Conservation (phyloP, 192 early-diverging fungal species). For the Hyaloraphidium curvatum region DNA sequence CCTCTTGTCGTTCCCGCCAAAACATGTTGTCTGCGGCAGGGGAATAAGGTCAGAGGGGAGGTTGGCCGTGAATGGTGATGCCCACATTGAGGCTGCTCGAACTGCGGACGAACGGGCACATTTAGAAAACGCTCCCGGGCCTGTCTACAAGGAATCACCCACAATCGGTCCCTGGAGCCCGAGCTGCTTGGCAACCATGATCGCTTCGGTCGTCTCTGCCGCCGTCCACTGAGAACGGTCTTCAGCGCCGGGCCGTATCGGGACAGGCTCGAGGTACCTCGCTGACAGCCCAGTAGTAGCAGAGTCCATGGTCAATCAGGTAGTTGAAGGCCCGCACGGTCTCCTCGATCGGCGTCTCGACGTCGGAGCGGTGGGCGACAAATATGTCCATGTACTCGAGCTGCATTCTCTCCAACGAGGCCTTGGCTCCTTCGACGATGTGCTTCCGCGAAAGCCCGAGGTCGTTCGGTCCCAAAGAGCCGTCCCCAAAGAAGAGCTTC, state of each 20-base stretch:
- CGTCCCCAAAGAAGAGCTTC: slow-evolving; percentile 55
- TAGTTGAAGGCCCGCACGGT: slow-evolving; percentile 66
- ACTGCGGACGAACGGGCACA: slow-evolving; percentile 1
- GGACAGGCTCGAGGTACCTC: not conserved
- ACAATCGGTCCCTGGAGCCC: slow-evolving; percentile 42
- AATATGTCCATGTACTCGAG: slow-evolving; percentile 58
- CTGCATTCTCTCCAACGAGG: slow-evolving; percentile 46
- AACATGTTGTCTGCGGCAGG: slow-evolving; percentile 86
- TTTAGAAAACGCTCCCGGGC: not conserved
- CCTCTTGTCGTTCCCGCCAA: slow-evolving; percentile 54
- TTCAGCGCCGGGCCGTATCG: not conserved
- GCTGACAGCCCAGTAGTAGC: slow-evolving; percentile 17
- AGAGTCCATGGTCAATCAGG: slow-evolving; percentile 56
- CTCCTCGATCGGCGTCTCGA: slow-evolving; percentile 51
- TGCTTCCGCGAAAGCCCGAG: slow-evolving; percentile 68
- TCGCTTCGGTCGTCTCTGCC: slow-evolving; percentile 54
- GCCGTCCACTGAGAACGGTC: slow-evolving; percentile 59
- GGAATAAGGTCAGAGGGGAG: no score
- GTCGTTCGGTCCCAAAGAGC: slow-evolving; percentile 56
- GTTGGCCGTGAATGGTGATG: slow-evolving; percentile 38
- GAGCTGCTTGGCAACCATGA: slow-evolving; percentile 40
- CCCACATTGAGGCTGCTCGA: slow-evolving; percentile 63
- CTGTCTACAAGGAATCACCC: not conserved
- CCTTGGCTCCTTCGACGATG: slow-evolving; percentile 57
- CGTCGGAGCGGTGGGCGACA: slow-evolving; percentile 64